These are phyloP conservation scores for Plenodomus lindquistii DNA, from an alignment of 2,329 filamentous ascomycete species.

Conservation along the genomic window DNA sequence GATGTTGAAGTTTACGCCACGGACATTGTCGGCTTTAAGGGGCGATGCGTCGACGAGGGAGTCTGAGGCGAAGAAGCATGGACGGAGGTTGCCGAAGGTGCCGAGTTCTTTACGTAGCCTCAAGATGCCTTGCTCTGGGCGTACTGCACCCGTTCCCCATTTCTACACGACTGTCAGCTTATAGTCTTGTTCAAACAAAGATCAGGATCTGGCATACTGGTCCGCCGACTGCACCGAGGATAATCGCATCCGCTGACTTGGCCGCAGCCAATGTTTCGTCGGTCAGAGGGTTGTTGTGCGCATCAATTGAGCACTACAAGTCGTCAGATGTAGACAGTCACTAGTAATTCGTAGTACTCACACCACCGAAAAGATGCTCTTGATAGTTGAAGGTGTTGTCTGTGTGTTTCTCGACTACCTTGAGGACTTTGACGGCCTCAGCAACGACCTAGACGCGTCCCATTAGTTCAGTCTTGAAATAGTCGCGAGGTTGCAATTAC, in stretches of 20 bases:
- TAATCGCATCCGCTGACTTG: constrained; percentile 83
- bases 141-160: constrained; percentile 89
- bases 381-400: constrained; percentile 85
- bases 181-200: not conserved
- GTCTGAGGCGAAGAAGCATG: constrained; percentile 93
- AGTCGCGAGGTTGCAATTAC: constrained; percentile 25
- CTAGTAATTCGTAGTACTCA: constrained; percentile 56
- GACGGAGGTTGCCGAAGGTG: constrained; percentile 93
- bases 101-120: constrained; percentile 89
- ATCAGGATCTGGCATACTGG: constrained; percentile 58
- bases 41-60: constrained; percentile 76
- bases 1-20: constrained; percentile 88
- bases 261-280: constrained; percentile 81
- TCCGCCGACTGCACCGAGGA: constrained; percentile 93
- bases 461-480: constrained; percentile 19
- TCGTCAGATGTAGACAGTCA: constrained; percentile 3
- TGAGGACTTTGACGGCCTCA: constrained; percentile 86
- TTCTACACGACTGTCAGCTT: constrained; percentile 53
- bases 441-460: constrained; percentile 67
- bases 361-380: constrained; percentile 87
- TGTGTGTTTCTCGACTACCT: constrained; percentile 74
- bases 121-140: constrained; percentile 91
- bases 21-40: constrained; percentile 82
- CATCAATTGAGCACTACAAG: constrained; percentile 81
- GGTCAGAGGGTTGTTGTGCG: constrained; percentile 75